Evolutionary conservation across 768 basidiomycete species (phyloP).

Genomic region (Leccinum sublutescens): DNA sequence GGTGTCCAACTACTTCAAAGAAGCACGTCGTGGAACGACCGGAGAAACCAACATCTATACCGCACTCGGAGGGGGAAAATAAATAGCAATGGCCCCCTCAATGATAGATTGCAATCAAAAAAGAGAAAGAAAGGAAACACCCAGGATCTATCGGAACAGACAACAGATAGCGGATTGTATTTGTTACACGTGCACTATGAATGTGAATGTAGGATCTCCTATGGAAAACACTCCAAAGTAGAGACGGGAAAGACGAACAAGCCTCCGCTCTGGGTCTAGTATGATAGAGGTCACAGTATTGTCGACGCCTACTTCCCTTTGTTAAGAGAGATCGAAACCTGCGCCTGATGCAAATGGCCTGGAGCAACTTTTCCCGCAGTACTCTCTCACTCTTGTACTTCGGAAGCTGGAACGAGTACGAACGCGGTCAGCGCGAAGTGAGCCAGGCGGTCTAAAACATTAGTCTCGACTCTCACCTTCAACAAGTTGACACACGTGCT

Average conservation of each 20-base stretch:
- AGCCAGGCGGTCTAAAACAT: background rate
- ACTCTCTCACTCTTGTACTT: slow-evolving; percentile 60
- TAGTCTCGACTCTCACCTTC: too few species aligned
- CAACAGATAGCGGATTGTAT: background rate
- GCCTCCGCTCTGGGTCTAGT: too few species aligned
- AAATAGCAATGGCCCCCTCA: background rate
- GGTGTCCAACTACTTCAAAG: slow-evolving; percentile 77
- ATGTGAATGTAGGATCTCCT: background rate
- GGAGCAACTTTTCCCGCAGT: slow-evolving; percentile 73
- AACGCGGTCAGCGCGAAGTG: background rate
- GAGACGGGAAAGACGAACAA: too few species aligned
- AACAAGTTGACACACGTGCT: slow-evolving; percentile 82
- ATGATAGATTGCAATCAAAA: background rate
- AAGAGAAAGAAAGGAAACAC: background rate
- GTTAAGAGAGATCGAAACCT: slow-evolving; percentile 88
- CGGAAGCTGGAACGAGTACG: slow-evolving; percentile 52
- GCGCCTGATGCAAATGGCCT: slow-evolving; percentile 83
- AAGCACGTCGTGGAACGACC: slow-evolving; percentile 46
- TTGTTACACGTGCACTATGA: slow-evolving; percentile 8
- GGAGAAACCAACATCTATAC: slow-evolving; percentile 29
- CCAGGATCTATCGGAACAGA: slow-evolving; percentile 14
- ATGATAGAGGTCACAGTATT: too few species aligned
- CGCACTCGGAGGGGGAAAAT: slow-evolving; percentile 29
- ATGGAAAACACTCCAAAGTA: slow-evolving; percentile 1
- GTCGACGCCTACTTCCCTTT: background rate